Base-by-base conservation (phyloP, 306 rosid genomes). In the Fragaria nilgerrensis region DNA sequence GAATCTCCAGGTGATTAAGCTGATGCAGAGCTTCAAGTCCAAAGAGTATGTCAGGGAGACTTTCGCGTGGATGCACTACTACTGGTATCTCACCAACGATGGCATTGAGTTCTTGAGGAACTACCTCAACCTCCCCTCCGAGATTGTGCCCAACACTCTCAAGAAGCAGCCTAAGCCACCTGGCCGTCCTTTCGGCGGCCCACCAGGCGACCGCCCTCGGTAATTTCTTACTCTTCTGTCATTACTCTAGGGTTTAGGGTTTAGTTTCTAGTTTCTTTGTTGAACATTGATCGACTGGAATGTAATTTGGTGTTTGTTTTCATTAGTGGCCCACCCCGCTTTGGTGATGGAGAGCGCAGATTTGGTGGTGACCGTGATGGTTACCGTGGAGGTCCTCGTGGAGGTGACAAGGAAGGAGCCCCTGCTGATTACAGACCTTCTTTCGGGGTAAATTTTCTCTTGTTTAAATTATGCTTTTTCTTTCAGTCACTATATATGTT, bases 1-100 rank as follows among this genome's bases (percentile, higher is more conserved):
- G 0, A 95, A 92, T 77, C 86, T 95, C 41, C 97, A 95, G 86
- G 97, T 91, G 82, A 91, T 95, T 8, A 95, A 92, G 91, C 85
- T 95, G 20, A 92, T 92, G 97, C 97, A 92, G 90, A 95, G 98
- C 65, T 89, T 95, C 72, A 92, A 95, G 70, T 95, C 98, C 0
- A 92, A 84, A 81, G 97, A 89, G 86, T 95, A 90, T 7, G 97
- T 95, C 27, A 87, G 92, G 1, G 96, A 92, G 82, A 92, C 97
- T 4, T 95, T 95, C 39, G 97, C 97, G 0, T 95, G 97, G 96
- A 92, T 90, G 97, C 92, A 95, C 68, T 90, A 95, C 75, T 90
- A 92, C 82, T 92, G 97, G 98, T 92, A 87, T 81, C 89, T 90
- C 15, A 92, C 97, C 2, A 95, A 95, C 29, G 96, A 90, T 52